phyloP scores from a whole-genome alignment of 352 stramenopile species.

The Sclerospora graminicola region DNA sequence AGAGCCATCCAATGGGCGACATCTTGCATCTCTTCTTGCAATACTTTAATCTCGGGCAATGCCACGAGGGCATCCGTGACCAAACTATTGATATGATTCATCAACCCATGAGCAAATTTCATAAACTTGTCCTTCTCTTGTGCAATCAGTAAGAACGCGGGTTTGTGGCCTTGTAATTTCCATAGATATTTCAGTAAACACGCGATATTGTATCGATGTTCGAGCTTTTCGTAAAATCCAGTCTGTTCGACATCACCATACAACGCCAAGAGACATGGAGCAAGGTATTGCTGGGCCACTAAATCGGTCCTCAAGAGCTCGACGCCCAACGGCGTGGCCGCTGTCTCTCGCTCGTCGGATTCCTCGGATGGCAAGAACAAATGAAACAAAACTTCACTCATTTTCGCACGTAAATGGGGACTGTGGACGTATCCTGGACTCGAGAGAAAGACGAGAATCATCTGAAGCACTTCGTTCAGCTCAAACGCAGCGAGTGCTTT shows the following conservation, averaged over 20 bases:
- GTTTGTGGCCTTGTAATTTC: conserved; percentile 90
- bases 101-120: conserved; percentile 97
- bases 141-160: conserved; percentile 90
- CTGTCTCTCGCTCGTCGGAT: conserved; percentile 63
- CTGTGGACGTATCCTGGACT: conserved; percentile 78
- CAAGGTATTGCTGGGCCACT: conserved; percentile 81
- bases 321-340: conserved; percentile 34
- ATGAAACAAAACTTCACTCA: conserved; percentile 94
- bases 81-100: conserved; percentile 98
- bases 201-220: conserved; percentile 94
- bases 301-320: conserved; percentile 52
- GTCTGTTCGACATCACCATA: conserved; percentile 98
- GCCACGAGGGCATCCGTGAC: conserved; percentile 94
- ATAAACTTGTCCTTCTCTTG: conserved; percentile 91
- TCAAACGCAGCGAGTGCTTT: conserved; percentile 79
- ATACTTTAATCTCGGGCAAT: conserved; percentile 89
- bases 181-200: conserved; percentile 96
- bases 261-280: conserved; percentile 92
- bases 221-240: conserved; percentile 97
- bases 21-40: conserved; percentile 89
- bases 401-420: conserved; percentile 91
- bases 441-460: conserved; percentile 89
- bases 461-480: conserved; percentile 82
- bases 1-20: conserved; percentile 61
- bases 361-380: conserved; percentile 90